Percentiles rank a stretch among this genome's conserved stretches.
Conservation (phyloP, 2,329 filamentous ascomycete species). For the Pseudofabraea citricarpa region DNA sequence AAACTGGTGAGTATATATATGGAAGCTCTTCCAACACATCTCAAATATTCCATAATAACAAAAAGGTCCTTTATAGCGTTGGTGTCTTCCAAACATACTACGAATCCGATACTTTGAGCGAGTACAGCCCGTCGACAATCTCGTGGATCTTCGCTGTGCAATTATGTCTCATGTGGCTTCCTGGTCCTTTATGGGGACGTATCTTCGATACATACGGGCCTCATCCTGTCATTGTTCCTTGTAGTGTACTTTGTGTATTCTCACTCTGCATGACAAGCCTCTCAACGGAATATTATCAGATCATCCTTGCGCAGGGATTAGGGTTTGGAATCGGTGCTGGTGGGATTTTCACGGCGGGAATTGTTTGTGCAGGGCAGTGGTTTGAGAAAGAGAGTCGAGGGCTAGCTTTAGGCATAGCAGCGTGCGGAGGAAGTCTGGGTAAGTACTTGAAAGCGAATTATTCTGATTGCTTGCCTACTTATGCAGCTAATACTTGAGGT, state of each 20-base stretch:
- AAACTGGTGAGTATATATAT: conserved; percentile 30
- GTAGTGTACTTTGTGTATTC: conserved; percentile 52
- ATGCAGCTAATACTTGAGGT: conserved; percentile 13
- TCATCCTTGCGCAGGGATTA: conserved; percentile 42
- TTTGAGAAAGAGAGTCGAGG: conserved; percentile 41
- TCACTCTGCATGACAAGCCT: conserved; percentile 60
- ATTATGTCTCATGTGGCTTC: conserved; percentile 42
- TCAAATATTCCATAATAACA: neutral
- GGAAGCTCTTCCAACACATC: neutral
- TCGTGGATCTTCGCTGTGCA: conserved; percentile 57
- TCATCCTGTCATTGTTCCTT: conserved; percentile 44
- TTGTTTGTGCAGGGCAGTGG: conserved; percentile 38
- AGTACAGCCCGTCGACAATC: conserved; percentile 46
- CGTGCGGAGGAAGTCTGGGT: conserved; percentile 41
- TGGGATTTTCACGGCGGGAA: conserved; percentile 37
- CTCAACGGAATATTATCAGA: conserved; percentile 48
- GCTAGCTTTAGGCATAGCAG: conserved; percentile 41
- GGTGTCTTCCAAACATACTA: conserved; percentile 57
- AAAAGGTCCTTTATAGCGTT: conserved; percentile 18
- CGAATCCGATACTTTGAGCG: conserved; percentile 37
- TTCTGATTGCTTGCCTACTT: neutral
- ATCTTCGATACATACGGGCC: conserved; percentile 60
- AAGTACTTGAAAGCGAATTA: conserved; percentile 35
- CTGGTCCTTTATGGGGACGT: conserved; percentile 56
- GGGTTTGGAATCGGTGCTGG: conserved; percentile 38